Percentiles rank a stretch among this genome's conserved stretches.
These are phyloP conservation scores for Luffa aegyptiaca DNA, from an alignment of 306 rosid species.

Conservation along the genomic window DNA sequence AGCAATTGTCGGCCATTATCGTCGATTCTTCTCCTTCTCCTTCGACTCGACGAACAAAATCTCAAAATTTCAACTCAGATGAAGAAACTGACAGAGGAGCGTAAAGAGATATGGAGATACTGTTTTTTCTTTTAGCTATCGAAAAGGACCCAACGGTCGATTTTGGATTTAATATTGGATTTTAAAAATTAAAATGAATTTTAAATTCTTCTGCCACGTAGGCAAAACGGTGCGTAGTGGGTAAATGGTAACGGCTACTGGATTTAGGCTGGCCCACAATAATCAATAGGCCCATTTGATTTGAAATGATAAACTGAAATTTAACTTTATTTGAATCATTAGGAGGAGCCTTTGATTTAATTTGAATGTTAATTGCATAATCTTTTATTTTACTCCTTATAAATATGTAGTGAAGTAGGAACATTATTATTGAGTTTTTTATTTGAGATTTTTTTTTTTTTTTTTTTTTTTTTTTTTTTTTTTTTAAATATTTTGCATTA, in stretches of 20 bases:
- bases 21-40: conserved; percentile 6
- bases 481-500: too few species aligned
- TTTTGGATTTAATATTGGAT: background rate
- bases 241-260: background rate
- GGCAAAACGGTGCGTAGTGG: background rate
- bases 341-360: background rate
- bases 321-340: background rate
- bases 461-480: too few species aligned
- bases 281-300: conserved; percentile 5
- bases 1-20: conserved; percentile 49
- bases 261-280: background rate
- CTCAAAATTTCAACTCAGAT: background rate
- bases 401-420: too few species aligned
- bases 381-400: too few species aligned
- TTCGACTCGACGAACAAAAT: background rate
- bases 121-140: background rate
- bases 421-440: too few species aligned
- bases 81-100: background rate
- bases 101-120: background rate
- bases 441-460: too few species aligned
- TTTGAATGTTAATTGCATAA: background rate
- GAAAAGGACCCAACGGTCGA: conserved; percentile 12
- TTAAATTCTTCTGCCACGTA: background rate
- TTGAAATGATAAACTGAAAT: background rate
- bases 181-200: background rate